phyloP scores from a whole-genome alignment of 164 flowering plant genomes.

The Berberis thunbergii region DNA sequence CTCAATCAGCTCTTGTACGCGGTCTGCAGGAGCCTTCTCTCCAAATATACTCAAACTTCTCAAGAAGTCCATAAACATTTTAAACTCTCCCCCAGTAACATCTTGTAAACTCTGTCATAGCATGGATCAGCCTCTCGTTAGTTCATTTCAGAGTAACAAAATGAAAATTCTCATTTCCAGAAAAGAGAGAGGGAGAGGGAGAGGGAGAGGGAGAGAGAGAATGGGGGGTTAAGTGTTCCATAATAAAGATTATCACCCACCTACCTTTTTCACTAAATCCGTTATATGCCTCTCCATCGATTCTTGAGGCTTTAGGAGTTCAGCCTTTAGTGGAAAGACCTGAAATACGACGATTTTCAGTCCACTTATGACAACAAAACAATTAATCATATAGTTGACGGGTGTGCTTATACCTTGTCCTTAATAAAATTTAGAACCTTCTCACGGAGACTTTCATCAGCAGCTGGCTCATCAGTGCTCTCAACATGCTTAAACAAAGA shows the following conservation, averaged over 20 bases:
- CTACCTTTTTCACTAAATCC: conserved; percentile 80
- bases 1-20: conserved; percentile 72
- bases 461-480: conserved; percentile 52
- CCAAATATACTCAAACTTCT: conserved; percentile 85
- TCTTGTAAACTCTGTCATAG: conserved; percentile 78
- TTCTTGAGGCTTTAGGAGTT: conserved; percentile 81
- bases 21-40: conserved; percentile 70
- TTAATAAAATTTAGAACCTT: conserved; percentile 67
- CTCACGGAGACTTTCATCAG: conserved; percentile 69
- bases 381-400: background rate
- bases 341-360: conserved; percentile 14
- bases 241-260: background rate
- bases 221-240: too few relatives aligned
- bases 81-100: conserved; percentile 92
- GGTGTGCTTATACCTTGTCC: conserved; percentile 62
- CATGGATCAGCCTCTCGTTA: background rate
- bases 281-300: conserved; percentile 95
- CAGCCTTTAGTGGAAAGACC: conserved; percentile 89
- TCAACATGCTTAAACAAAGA: conserved; percentile 73
- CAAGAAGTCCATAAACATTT: conserved; percentile 91
- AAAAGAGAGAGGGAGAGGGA: too few relatives aligned
- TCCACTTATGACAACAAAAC: background rate
- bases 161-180: too few relatives aligned
- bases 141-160: too few relatives aligned
- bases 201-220: too few relatives aligned